These are phyloP conservation scores for Porcisia hertigi DNA, from an alignment of 208 protist genomes.

Conservation along the genomic window DNA sequence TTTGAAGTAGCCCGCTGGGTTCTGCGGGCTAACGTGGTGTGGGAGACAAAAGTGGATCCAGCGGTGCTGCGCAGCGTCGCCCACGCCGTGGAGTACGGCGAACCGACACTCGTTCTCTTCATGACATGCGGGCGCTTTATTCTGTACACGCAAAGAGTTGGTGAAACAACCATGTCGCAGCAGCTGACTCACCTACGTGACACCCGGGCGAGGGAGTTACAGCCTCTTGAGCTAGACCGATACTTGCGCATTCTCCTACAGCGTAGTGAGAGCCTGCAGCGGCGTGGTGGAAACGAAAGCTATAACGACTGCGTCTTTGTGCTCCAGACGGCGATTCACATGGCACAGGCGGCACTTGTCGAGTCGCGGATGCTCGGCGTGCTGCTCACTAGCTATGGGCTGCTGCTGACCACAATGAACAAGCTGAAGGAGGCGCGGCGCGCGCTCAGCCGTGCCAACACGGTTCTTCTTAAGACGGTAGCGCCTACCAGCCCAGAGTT, in stretches of 20 bases:
- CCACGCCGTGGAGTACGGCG: conserved; percentile 33
- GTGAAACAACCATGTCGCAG: conserved; percentile 36
- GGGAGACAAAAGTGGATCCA: conserved; percentile 31
- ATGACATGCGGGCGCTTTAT: conserved; percentile 45
- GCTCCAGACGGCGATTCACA: conserved; percentile 47
- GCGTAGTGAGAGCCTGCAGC: conserved; percentile 38
- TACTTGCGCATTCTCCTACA: conserved; percentile 35
- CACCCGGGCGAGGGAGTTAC: conserved; percentile 35
- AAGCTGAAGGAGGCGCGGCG: conserved; percentile 43
- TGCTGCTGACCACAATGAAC: conserved; percentile 40
- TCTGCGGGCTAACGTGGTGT: conserved; percentile 22
- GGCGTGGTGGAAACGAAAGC: conserved; percentile 35
- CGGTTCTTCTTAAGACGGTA: conserved; percentile 36
- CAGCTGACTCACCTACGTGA: conserved; percentile 31
- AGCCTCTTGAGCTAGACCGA: conserved; percentile 26
- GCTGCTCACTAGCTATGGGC: conserved; percentile 48
- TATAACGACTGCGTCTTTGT: conserved; percentile 38
- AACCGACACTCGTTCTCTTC: conserved; percentile 52
- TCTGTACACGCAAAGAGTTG: conserved; percentile 30
- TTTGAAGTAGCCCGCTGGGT: conserved; percentile 42
- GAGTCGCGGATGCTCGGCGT: conserved; percentile 42
- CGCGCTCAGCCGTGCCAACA: conserved; percentile 35
- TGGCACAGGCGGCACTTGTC: conserved; percentile 27
- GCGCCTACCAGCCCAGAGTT: conserved; percentile 40
- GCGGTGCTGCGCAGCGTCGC: conserved; percentile 36